Base-by-base conservation (phyloP, 495 filamentous ascomycete species). In the Rusavskia elegans region DNA sequence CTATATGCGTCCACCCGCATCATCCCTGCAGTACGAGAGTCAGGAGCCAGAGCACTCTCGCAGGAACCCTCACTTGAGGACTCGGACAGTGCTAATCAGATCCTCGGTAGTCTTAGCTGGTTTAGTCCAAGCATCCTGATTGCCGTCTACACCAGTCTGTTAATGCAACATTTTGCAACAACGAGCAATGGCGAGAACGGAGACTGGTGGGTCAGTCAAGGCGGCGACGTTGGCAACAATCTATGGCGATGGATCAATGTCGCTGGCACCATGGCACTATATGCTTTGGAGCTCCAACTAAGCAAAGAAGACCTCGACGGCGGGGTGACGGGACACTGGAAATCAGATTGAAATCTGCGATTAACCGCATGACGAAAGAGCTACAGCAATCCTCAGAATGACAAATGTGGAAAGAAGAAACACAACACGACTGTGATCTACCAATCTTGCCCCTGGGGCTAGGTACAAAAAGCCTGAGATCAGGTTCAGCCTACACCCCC, bases 1-100 rank as follows among this genome's bases (percentile, higher is more conserved):
- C 82, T 96, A 63, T 98, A 96, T 66, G 85, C 88, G 51, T 85
- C 86, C 10, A 94, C 89, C n/a, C 81, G 89, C 45, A 96, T 98
- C 57, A 95, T 98, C 46, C 92, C 92, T 2, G 89, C 89, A 1
- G 81, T 98, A 3, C 79, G 85, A 21, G 88, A 94, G 61, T 80
- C 82, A 23, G 89, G 89, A 13, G 85, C 87, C 10, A 76, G 81
- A 39, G 87, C 84, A 9, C 72, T 95, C 20, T 83, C 83, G 53
- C 79, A 92, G 52, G 89, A 94, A 61, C 81, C 87, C 13, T 80
- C 78, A 29, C 71, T 94, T 25, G 87, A 95, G 50, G 90, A 96
- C 54, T 77, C 73, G 27, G 92, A 96, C 57, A 85, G 78, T 0
- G 87, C 87, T 41, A 82, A 82, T 55, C 81, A 82, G 53, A 63